Base-by-base conservation (phyloP, 352 stramenopile genomes). In the Globisporangium middletonii region DNA sequence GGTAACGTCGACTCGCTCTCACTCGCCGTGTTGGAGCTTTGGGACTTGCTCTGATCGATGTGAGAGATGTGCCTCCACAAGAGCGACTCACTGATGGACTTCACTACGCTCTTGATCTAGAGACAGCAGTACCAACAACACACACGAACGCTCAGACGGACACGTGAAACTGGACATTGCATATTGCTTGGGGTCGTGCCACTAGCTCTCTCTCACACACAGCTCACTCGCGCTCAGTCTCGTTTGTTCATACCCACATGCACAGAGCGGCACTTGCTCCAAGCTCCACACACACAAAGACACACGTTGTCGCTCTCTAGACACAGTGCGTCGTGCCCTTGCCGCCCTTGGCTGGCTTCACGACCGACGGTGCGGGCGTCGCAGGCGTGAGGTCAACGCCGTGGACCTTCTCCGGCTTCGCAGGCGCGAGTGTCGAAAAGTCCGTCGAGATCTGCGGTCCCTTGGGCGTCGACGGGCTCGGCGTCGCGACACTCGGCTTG, bases 371-470 rank as follows among this genome's bases (percentile, higher is more conserved):
- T 28, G 59, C 18, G 3, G 59, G 52, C 2, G 59, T 59, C 37
- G 41, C 44, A 19, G 52, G 2, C n/a, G 37, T n/a, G 27, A 64
- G 46, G 30, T 64, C 59, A 1, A 33, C 59, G 27, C 59, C 59
- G 46, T 64, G 59, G 12, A 64, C 59, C 38, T 64, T 64, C 35
- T 64, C 59, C 1, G 59, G 59, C 19, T 35, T 59, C 37, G 47
- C 42, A 23, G 46, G 52, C n/a, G 41, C 18, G n/a, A 64, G 55
- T 5, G 48, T 44, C 18, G 51, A 41, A 41, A 64, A 64, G 41
- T 48, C 59, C 1, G 59, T 56, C 45, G 59, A 33, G n/a, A 64
- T 48, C 19, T 33, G 26, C 44, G 42, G 4, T 19, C 44, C 51
- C 38, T 59, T 64, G 15, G 52, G n/a, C 13, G 47, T 60, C 15